Base-by-base conservation (phyloP, 2,329 filamentous ascomycete genomes). In the Calonectria hongkongensis region DNA sequence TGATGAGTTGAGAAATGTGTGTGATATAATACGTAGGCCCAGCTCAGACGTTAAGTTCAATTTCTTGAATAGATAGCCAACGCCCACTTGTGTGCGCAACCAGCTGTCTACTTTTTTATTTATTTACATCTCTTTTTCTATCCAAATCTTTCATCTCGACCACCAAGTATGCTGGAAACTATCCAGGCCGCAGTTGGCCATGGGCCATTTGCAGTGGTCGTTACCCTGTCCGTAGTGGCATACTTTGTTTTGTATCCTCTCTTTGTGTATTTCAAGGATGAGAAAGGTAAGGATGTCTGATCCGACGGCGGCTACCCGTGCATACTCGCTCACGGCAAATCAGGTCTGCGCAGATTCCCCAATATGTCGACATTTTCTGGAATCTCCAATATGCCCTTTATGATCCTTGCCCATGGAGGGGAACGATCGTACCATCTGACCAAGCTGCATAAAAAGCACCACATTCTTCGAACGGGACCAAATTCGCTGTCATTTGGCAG, bases 381-480 rank as follows among this genome's bases (percentile, higher is more conserved):
- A 2, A 30, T 51, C 9, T 51, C 48, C 25, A 51, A 51, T 18
- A 15, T 51, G 13, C 48, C 48, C 3, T 51, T 51, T 13, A 51
- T 51, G 27, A 51, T 51, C 48, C 48, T 51, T 4, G 48, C 48
- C 18, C 48, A 51, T 30, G 48, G 48, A 51, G 48, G 48, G 25
- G 48, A 51, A 51, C 28, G 48, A 30, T 51, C 48, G 12, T 51
- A 51, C 27, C 48, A 51, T 51, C 48, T 51, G 2, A 51, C 48
- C 12, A 51, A 51, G 25, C 48, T 30, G 2, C 48, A 51, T 18
- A 51, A 51, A 30, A 18, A 51, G 48, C 48, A 51, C 25, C 48
- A 27, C 12, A 51, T 51, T 6, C 48, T 51, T 2, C 48, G 48
- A 51, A 51, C 48, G 4, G 48, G 48, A 15, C 48, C 48, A 18